Evolutionary conservation across 140 eudicot species (phyloP).

Genomic region (Oenanthe javanica): DNA sequence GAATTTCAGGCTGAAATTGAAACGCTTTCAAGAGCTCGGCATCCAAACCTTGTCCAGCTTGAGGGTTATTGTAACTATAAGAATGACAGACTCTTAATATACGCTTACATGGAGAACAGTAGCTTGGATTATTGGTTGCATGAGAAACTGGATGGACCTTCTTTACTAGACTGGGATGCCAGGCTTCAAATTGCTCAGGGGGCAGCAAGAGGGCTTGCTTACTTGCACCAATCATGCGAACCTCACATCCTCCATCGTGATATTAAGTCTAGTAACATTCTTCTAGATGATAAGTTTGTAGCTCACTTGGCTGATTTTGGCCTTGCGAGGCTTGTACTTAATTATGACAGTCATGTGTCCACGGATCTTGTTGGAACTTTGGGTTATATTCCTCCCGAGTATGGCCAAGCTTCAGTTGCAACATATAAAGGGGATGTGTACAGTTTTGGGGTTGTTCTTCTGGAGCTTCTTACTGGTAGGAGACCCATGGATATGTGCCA

Average conservation of each 20-base stretch:
- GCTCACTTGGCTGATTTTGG: conserved; percentile 90
- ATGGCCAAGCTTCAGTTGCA: conserved; percentile 70
- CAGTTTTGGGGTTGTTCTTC: conserved; percentile 80
- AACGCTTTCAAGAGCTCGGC: conserved; percentile 64
- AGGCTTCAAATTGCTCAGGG: conserved; percentile 63
- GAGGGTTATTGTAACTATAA: conserved; percentile 65
- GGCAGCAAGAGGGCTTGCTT: conserved; percentile 55
- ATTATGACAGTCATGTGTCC: conserved; percentile 70
- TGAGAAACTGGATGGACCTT: conserved; percentile 57
- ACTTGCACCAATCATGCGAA: conserved; percentile 69
- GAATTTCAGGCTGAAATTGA: conserved; percentile 84
- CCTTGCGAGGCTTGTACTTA: conserved; percentile 64
- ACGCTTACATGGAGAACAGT: conserved; percentile 73
- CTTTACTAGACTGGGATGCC: conserved; percentile 56
- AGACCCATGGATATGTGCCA: conserved; percentile 81
- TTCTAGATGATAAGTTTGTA: conserved; percentile 54
- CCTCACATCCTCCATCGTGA: conserved; percentile 80
- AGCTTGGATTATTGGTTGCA: conserved; percentile 83
- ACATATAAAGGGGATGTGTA: conserved; percentile 74
- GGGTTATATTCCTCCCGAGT: conserved; percentile 91
- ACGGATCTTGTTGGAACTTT: conserved; percentile 82
- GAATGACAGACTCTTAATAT: conserved; percentile 56
- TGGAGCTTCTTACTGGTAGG: conserved; percentile 72
- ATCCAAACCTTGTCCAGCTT: conserved; percentile 69
- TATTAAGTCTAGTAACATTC: conserved; percentile 76